Percentiles rank a stretch among this genome's conserved stretches.
Evolutionary conservation across 1,284 basidiomycete genomes (phyloP).

Genomic region (Tilletiaria anomala): DNA sequence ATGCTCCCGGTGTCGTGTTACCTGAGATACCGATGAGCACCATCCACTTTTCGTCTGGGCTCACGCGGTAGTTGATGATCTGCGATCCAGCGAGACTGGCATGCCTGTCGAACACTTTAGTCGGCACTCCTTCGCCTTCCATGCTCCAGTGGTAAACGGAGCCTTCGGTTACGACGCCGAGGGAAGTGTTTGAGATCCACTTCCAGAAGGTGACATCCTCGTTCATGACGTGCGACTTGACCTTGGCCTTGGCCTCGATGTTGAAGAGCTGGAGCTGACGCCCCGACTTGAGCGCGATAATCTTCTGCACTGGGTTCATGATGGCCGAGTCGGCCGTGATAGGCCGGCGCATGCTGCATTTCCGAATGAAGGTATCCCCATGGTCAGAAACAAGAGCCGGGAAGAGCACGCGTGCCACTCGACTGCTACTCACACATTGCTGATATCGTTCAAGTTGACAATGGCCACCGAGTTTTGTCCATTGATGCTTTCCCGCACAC

Average conservation of each 20-base stretch:
- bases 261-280: slow-evolving; percentile 93
- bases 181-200: slow-evolving; percentile 79
- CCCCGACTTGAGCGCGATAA: slow-evolving; percentile 73
- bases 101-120: slow-evolving; percentile 94
- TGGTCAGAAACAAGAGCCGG: neutral
- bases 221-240: slow-evolving; percentile 85
- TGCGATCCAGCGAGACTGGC: slow-evolving; percentile 83
- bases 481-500: slow-evolving; percentile 54
- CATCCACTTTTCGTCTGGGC: slow-evolving; percentile 89
- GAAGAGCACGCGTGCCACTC: neutral
- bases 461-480: slow-evolving; percentile 33
- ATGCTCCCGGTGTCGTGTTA: slow-evolving; percentile 54
- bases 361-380: neutral
- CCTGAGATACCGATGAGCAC: slow-evolving; percentile 91
- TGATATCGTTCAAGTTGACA: slow-evolving; percentile 35
- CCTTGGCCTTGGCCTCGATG: slow-evolving; percentile 87
- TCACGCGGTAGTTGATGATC: slow-evolving; percentile 95
- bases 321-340: slow-evolving; percentile 97
- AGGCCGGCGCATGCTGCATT: slow-evolving; percentile 59
- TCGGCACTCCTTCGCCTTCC: slow-evolving; percentile 54
- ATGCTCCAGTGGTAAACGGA: slow-evolving; percentile 91
- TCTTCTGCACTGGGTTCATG: slow-evolving; percentile 95
- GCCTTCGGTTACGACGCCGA: slow-evolving; percentile 89
- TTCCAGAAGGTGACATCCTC: slow-evolving; percentile 98
- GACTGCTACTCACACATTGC: slow-evolving; percentile 20